Evolutionary conservation across 2,329 filamentous ascomycete genomes (phyloP).

Genomic region (Cytospora piceae): DNA sequence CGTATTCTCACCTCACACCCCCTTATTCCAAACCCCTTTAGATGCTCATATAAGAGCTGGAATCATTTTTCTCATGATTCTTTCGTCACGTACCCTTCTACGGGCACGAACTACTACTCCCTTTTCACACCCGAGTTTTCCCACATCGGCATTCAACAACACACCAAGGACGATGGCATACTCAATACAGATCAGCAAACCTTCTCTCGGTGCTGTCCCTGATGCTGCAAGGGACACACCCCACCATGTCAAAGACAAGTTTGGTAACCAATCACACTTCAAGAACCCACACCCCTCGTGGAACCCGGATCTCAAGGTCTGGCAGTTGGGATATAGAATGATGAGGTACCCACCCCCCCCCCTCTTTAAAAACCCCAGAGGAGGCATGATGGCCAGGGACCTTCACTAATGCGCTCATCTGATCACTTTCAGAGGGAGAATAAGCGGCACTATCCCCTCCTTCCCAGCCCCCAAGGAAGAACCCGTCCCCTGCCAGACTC

Average conservation of each 20-base stretch:
- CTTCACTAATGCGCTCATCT: not conserved
- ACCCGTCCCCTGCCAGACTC: conserved; percentile 68
- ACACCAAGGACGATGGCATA: conserved; percentile 18
- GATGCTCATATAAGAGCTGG: no score
- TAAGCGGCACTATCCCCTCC: conserved; percentile 43
- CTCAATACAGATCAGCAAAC: conserved; percentile 42
- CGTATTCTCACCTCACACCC: no score
- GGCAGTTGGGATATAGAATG: conserved; percentile 30
- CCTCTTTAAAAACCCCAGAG: not conserved
- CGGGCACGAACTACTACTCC: not conserved
- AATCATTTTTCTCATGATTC: not conserved
- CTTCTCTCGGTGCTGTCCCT: conserved; percentile 42
- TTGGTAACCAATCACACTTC: conserved; percentile 49
- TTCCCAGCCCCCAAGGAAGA: conserved; percentile 66
- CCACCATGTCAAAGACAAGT: conserved; percentile 51
- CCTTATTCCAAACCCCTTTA: no score
- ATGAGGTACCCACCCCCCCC: not conserved
- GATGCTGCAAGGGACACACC: conserved; percentile 49
- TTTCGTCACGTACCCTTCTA: not conserved
- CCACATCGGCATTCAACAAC: not conserved
- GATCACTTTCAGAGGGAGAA: conserved; percentile 16
- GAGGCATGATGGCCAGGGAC: not conserved
- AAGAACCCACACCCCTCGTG: conserved; percentile 57
- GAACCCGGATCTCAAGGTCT: conserved; percentile 29
- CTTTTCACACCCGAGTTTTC: not conserved